These are phyloP conservation scores for Candida manassasensis DNA, from an alignment of 805 yeast genomes.

Conservation along the genomic window DNA sequence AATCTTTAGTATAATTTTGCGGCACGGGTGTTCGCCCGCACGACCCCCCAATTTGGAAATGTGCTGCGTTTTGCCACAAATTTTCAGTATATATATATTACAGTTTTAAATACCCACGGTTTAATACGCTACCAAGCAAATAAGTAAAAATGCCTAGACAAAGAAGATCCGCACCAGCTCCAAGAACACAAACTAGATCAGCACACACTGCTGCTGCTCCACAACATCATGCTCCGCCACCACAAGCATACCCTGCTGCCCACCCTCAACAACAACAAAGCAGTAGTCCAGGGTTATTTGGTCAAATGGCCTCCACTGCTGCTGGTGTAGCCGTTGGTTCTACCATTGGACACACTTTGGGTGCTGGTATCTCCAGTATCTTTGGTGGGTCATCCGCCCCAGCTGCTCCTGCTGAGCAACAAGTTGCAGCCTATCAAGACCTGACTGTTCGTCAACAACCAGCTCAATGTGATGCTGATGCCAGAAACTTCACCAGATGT, in stretches of 20 bases:
- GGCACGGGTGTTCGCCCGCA: no score
- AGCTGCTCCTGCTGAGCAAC: conserved; percentile 48
- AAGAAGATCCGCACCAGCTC: conserved; percentile 48
- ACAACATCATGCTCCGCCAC: conserved; percentile 15
- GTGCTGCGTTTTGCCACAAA: no score
- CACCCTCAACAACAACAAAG: conserved; percentile 50
- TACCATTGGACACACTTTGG: conserved; percentile 92
- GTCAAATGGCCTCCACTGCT: conserved; percentile 98
- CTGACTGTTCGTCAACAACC: conserved; percentile 36
- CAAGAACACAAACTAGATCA: conserved; percentile 54
- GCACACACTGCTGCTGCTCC: conserved; percentile 76
- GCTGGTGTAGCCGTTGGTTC: conserved; percentile 99
- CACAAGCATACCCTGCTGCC: conserved; percentile 33
- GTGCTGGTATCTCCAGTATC: conserved; percentile 88
- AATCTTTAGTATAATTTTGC: no score
- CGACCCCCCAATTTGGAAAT: no score
- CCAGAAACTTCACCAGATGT: conserved; percentile 93
- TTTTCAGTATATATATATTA: conserved; percentile 3
- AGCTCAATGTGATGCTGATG: conserved; percentile 82
- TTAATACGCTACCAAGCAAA: background rate
- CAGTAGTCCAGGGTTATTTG: conserved; percentile 75
- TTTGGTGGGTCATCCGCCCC: conserved; percentile 72
- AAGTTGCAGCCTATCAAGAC: conserved; percentile 27
- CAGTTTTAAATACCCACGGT: background rate
- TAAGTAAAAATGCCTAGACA: conserved; percentile 42